These are phyloP conservation scores for Fusarium mexicanum DNA, from an alignment of 2,329 filamentous ascomycete genomes.

Conservation along the genomic window DNA sequence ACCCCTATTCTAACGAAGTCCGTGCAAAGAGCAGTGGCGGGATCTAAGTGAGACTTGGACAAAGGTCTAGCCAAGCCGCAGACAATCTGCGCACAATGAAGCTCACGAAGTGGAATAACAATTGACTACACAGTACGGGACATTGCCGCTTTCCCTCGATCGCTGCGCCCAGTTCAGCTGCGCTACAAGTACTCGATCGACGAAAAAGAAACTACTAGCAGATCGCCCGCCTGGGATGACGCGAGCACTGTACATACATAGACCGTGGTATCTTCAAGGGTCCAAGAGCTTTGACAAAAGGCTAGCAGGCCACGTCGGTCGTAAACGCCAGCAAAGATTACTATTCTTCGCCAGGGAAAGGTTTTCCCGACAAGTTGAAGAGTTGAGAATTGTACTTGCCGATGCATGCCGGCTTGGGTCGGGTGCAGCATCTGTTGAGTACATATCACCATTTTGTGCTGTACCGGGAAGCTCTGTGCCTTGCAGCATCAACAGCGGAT, in stretches of 20 bases:
- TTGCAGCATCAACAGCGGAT: slow-evolving; percentile 26
- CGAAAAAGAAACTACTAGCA: slow-evolving; percentile 32
- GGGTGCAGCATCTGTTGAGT: neutral
- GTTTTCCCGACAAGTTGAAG: slow-evolving; percentile 3
- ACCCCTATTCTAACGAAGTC: slow-evolving; percentile 37
- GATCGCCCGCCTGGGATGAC: slow-evolving; percentile 31
- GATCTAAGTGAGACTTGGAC: slow-evolving; percentile 24
- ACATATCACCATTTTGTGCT: neutral
- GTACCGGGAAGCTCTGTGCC: slow-evolving; percentile 20
- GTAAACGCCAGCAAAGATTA: slow-evolving; percentile 22
- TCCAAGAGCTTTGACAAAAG: slow-evolving; percentile 4
- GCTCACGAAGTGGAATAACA: slow-evolving; percentile 21
- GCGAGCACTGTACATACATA: slow-evolving; percentile 10
- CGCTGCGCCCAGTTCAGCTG: slow-evolving; percentile 25
- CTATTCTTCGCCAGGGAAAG: slow-evolving; percentile 9
- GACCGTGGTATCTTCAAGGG: slow-evolving; percentile 13
- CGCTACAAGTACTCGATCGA: slow-evolving; percentile 20
- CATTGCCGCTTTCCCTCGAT: neutral
- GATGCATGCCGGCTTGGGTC: slow-evolving; percentile 15
- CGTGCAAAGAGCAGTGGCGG: slow-evolving; percentile 32
- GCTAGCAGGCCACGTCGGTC: slow-evolving; percentile 8
- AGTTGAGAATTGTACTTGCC: neutral
- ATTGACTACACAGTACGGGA: slow-evolving; percentile 22
- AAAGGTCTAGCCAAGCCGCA: slow-evolving; percentile 24
- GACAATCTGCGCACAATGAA: slow-evolving; percentile 24